A percentile compares a stretch with the other conserved stretches of the same genome.
These are phyloP conservation scores for Aschersonia sp. DNA, from an alignment of 2,329 filamentous ascomycete species.

Conservation along the genomic window DNA sequence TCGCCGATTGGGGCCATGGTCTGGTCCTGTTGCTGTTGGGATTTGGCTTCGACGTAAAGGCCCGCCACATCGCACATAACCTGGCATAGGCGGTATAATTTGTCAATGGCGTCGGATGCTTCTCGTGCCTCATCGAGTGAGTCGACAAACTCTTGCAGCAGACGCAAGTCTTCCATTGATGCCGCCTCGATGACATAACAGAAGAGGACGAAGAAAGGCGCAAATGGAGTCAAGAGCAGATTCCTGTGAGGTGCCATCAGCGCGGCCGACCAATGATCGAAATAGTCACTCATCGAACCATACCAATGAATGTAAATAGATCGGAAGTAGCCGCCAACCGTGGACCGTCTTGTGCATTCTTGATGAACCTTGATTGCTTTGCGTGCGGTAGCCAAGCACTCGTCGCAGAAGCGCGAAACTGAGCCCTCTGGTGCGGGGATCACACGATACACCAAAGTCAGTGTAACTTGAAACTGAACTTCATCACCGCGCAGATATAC, in stretches of 20 bases:
- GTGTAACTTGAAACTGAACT: slow-evolving; percentile 29
- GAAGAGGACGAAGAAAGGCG: slow-evolving; percentile 45
- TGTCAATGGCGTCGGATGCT: slow-evolving; percentile 43
- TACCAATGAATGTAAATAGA: slow-evolving; percentile 39
- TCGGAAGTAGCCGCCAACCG: slow-evolving; percentile 23
- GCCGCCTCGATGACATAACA: slow-evolving; percentile 41
- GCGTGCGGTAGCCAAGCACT: slow-evolving; percentile 36
- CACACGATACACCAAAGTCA: slow-evolving; percentile 37
- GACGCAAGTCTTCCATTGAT: slow-evolving; percentile 35
- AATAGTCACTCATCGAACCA: slow-evolving; percentile 6
- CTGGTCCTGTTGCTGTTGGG: slow-evolving; percentile 29
- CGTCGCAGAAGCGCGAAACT: slow-evolving; percentile 27
- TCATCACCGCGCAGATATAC: slow-evolving; percentile 31
- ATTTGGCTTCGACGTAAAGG: slow-evolving; percentile 47
- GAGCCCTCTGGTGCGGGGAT: slow-evolving; percentile 30
- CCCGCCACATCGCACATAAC: slow-evolving; percentile 47
- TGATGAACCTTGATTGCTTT: slow-evolving; percentile 30
- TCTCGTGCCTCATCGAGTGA: slow-evolving; percentile 37
- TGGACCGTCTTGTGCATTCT: slow-evolving; percentile 28
- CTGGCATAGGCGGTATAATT: slow-evolving; percentile 46
- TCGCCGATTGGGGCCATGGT: slow-evolving; percentile 35
- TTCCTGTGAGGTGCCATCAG: slow-evolving; percentile 18
- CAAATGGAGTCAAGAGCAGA: slow-evolving; percentile 41
- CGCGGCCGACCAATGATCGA: not conserved
- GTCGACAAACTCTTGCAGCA: slow-evolving; percentile 39